Evolutionary conservation across 495 filamentous ascomycete genomes (phyloP).

Genomic region (Astrothelium subdiscretum): DNA sequence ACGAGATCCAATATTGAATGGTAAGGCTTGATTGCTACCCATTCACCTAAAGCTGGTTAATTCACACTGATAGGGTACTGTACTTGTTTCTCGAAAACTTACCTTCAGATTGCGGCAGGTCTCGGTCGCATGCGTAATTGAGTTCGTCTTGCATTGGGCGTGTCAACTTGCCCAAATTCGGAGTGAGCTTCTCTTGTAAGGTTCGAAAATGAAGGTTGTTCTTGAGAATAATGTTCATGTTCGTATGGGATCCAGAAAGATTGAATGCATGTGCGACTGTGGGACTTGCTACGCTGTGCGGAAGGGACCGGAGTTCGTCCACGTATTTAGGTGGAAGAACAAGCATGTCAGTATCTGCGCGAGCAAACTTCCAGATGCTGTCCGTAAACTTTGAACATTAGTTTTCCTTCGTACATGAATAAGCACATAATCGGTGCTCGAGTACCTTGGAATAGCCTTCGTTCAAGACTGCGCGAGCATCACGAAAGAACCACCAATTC

Average conservation of each 20-base stretch:
- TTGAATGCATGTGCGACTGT: constrained; percentile 3
- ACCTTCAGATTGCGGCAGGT: not conserved
- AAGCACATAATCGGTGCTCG: constrained; percentile 8
- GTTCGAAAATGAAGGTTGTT: not conserved
- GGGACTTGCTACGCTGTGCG: not conserved
- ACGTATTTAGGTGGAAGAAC: constrained; percentile 10
- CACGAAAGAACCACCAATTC: constrained; percentile 7
- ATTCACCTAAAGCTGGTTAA: not conserved
- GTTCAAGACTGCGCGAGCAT: constrained; percentile 1
- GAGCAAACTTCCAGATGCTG: constrained; percentile 3
- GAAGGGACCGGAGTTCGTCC: constrained; percentile 5
- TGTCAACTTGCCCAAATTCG: not conserved
- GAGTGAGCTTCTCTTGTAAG: constrained; percentile 4
- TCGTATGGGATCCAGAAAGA: not conserved
- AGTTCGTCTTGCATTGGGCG: not conserved
- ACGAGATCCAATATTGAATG: not conserved
- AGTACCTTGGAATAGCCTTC: constrained; percentile 40
- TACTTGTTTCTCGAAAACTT: not conserved
- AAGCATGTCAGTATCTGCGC: constrained; percentile 8
- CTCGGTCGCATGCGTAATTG: not conserved
- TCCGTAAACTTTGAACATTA: constrained; percentile 6
- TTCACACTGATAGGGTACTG: not conserved
- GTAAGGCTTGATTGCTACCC: not conserved
- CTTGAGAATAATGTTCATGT: constrained; percentile 8
- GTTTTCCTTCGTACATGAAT: not conserved